These are phyloP conservation scores for Acanthamoeba polyphaga DNA, from an alignment of 208 protist genomes.

Conservation along the genomic window DNA sequence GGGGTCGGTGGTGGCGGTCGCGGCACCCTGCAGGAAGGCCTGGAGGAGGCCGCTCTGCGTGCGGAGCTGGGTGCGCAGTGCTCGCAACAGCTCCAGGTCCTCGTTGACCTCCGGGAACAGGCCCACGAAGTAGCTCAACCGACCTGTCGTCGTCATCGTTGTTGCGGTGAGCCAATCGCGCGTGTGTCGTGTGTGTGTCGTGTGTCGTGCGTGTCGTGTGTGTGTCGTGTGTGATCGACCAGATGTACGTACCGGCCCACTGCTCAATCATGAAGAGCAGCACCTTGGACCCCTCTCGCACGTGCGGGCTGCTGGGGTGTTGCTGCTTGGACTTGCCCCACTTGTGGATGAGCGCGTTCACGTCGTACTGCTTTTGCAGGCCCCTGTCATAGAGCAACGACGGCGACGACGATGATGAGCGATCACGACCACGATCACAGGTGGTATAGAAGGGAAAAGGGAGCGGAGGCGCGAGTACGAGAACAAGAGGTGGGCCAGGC, in stretches of 20 bases:
- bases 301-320: neutral
- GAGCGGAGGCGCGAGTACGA: slow-evolving; percentile 45
- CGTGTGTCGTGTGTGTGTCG: no score
- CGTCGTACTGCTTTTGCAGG: slow-evolving; percentile 61
- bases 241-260: neutral
- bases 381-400: neutral
- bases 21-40: slow-evolving; percentile 5
- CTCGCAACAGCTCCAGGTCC: slow-evolving; percentile 14
- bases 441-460: neutral
- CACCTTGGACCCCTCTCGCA: slow-evolving; percentile 22
- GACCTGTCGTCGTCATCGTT: neutral
- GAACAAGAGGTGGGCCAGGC: slow-evolving; percentile 80
- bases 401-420: no score
- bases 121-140: slow-evolving; percentile 54
- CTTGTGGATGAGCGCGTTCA: slow-evolving; percentile 21
- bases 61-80: neutral
- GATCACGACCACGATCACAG: neutral
- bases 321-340: slow-evolving; percentile 44
- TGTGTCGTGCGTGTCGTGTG: no score
- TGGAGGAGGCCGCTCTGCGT: slow-evolving; percentile 40
- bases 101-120: slow-evolving; percentile 28
- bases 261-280: slow-evolving; percentile 33
- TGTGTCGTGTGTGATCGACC: no score
- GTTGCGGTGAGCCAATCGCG: neutral
- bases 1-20: neutral